These are phyloP conservation scores for Malania oleifera DNA, from an alignment of 164 flowering plant genomes.

Conservation along the genomic window DNA sequence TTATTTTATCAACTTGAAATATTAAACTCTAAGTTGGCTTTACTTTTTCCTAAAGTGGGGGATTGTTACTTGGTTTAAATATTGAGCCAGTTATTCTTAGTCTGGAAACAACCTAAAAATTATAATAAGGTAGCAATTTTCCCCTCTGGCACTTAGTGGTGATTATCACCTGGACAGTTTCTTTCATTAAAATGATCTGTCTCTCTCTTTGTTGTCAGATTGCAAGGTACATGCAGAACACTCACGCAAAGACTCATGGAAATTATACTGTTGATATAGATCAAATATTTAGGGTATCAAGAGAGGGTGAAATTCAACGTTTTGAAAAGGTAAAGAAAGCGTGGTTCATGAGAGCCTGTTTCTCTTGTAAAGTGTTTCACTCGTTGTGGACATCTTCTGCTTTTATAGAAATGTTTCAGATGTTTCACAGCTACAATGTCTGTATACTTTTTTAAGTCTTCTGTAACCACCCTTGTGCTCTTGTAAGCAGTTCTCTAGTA, in stretches of 20 bases:
- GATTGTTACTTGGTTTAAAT: not conserved
- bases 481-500: conserved; percentile 51
- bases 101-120: not conserved
- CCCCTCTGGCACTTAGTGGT: too few relatives aligned
- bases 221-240: conserved; percentile 63
- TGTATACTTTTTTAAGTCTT: not conserved
- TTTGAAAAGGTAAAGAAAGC: conserved; percentile 51
- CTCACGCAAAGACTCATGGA: conserved; percentile 91
- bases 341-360: not conserved
- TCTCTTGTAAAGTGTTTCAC: not conserved
- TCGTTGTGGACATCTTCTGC: not conserved
- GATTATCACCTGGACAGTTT: too few relatives aligned
- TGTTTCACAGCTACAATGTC: not conserved
- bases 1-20: too few relatives aligned
- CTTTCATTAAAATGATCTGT: not conserved
- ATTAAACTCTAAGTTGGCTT: too few relatives aligned
- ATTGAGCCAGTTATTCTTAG: not conserved
- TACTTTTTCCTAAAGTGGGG: too few relatives aligned
- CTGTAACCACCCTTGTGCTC: not conserved
- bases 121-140: too few relatives aligned
- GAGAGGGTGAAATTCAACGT: conserved; percentile 63
- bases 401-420: not conserved
- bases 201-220: conserved; percentile 36
- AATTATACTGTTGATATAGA: conserved; percentile 63
- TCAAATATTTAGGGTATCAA: conserved; percentile 63